phyloP scores from a whole-genome alignment of 2,329 filamentous ascomycete genomes.

The Penicillium freii region DNA sequence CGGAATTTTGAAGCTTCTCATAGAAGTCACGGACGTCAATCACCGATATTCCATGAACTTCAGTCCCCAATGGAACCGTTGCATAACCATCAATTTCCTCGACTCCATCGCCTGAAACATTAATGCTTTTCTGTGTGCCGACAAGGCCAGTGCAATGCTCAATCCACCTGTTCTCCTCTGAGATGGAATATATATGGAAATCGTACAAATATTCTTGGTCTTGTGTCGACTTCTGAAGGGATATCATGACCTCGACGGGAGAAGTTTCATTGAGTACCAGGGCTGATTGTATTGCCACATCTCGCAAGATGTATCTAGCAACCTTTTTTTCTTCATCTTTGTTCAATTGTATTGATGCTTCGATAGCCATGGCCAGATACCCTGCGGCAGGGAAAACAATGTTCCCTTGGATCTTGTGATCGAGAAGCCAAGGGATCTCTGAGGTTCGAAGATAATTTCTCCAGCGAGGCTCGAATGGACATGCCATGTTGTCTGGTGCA shows the following conservation, averaged over 20 bases:
- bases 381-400: conserved; percentile 32
- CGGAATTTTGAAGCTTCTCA: conserved; percentile 20
- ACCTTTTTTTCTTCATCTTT: background rate
- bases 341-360: conserved; percentile 22
- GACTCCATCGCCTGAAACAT: background rate
- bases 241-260: conserved; percentile 19
- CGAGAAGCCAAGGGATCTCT: conserved; percentile 32
- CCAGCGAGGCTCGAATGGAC: conserved; percentile 27
- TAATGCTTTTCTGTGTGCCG: background rate
- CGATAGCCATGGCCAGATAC: conserved; percentile 31
- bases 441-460: conserved; percentile 27
- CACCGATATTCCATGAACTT: conserved; percentile 8
- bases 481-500: conserved; percentile 6
- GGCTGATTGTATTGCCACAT: conserved; percentile 25
- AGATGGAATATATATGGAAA: conserved; percentile 26
- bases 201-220: conserved; percentile 5
- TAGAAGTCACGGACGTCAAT: conserved; percentile 28
- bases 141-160: conserved; percentile 25
- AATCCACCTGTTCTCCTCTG: conserved; percentile 24
- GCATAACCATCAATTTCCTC: background rate
- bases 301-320: conserved; percentile 14
- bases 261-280: conserved; percentile 22
- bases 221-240: conserved; percentile 3
- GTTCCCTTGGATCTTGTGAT: conserved; percentile 26
- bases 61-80: background rate